These are phyloP conservation scores for Cyberlindnera mycetangii DNA, from an alignment of 805 yeast genomes.

Conservation along the genomic window DNA sequence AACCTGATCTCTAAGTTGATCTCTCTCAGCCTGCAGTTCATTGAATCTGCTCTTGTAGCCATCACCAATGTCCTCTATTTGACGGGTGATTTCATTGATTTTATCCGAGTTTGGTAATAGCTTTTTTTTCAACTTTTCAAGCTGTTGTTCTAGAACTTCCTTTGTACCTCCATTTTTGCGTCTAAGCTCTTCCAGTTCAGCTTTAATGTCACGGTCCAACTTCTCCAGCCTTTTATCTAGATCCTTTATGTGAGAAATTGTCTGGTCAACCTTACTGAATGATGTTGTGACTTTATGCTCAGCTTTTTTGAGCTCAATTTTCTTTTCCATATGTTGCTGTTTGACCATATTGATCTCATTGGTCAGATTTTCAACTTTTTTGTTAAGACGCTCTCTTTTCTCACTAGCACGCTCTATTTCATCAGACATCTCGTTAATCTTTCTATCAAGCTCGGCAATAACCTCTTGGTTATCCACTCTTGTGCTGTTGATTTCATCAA, in stretches of 20 bases:
- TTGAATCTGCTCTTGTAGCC: conserved; percentile 8
- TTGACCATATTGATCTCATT: conserved; percentile 24
- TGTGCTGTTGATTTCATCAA: conserved; percentile 17
- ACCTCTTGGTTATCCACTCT: conserved; percentile 12
- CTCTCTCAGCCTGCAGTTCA: conserved; percentile 4
- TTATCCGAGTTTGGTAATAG: neutral
- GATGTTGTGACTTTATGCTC: conserved; percentile 17
- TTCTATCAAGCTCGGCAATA: conserved; percentile 8
- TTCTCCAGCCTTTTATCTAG: conserved; percentile 22
- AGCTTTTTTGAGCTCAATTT: conserved; percentile 6
- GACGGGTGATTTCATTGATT: neutral
- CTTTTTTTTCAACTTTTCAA: neutral
- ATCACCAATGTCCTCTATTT: conserved; percentile 3
- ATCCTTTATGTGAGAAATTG: conserved; percentile 16
- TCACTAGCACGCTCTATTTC: neutral
- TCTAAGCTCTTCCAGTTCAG: conserved; percentile 29
- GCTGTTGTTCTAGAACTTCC: conserved; percentile 18
- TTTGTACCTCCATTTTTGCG: conserved; percentile 28
- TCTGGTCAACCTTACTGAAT: conserved; percentile 18
- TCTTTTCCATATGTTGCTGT: conserved; percentile 13
- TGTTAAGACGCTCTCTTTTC: conserved; percentile 1
- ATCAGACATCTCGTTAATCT: conserved; percentile 1
- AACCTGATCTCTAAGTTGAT: conserved; percentile 13
- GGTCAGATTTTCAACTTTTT: conserved; percentile 9
- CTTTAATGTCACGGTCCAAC: conserved; percentile 17